Percentiles rank a stretch among this genome's conserved stretches.
These are phyloP conservation scores for Plasmodium cynomolgi DNA, from an alignment of 169 alveolate genomes.

Conservation along the genomic window DNA sequence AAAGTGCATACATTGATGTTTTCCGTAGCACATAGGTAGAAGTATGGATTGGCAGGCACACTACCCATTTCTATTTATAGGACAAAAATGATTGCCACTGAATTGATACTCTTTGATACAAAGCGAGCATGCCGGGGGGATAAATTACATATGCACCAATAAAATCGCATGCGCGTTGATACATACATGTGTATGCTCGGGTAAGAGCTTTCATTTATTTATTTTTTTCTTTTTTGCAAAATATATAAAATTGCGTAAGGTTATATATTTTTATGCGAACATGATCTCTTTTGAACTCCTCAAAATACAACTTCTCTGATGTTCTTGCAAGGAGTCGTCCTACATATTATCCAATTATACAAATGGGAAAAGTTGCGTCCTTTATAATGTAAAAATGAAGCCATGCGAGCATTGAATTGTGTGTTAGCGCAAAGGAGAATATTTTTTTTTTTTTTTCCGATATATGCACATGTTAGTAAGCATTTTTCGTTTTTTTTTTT, in stretches of 20 bases:
- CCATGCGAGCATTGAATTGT: neutral
- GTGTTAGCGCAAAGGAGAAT: neutral
- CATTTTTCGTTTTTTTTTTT: neutral
- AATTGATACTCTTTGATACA: no score
- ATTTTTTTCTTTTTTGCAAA: no score
- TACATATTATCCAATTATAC: neutral
- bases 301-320: neutral
- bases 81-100: neutral
- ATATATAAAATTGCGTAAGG: neutral
- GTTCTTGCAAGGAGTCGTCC: neutral
- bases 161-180: neutral
- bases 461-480: neutral
- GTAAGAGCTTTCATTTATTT: neutral
- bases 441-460: no score
- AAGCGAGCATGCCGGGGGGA: neutral
- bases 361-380: neutral
- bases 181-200: neutral
- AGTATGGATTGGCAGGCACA: neutral
- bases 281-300: neutral
- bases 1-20: neutral
- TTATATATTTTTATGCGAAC: neutral
- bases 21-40: neutral
- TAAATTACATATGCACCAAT: no score
- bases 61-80: neutral
- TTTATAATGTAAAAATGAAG: neutral